Base-by-base conservation (phyloP, 495 filamentous ascomycete species). In the Annulohypoxylon stygium region DNA sequence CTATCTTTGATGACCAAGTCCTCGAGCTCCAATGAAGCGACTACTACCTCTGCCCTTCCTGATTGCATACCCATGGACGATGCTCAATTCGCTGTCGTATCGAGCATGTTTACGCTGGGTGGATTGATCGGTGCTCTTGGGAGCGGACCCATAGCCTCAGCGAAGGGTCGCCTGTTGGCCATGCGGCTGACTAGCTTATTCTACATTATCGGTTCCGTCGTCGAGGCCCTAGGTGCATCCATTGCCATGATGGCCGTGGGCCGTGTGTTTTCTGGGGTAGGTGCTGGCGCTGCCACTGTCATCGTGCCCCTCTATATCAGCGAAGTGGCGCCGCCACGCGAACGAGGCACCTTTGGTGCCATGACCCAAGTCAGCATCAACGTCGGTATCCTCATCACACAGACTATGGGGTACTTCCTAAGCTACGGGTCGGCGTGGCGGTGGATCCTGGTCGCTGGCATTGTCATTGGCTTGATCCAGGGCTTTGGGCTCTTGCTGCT, bases 281-380 rank as follows among this genome's bases (percentile, higher is more conserved):
- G 92, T 5, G 92, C 94, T 7, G 96, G 97, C 6, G 92, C 93
- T 5, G 88, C 93, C 7, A 92, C 94, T 8, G 96, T 98, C 23
- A 91, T 97, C n/a, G 93, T 96, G 0, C 96, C 96, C n/a, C 89
- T 98, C 34, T 98, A 95, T 81, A 92, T 99, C 66, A 93, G 93
- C 16, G 97, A 99, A 79, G 86, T 97, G 16, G 92, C 94, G 0
- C 96, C 95, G 14, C 92, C 92, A 0, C 81, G 82, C 3, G 87
- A 92, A 57, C 90, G 91, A 47, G 97, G 97, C 1, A 89, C 94
- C 65, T 97, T 97, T 76, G 96, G 97, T 7, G 90, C 92, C 14
- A 90, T 97, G 74, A 99, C 96, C 3, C 96, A 99, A 76, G 86
- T 99, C 70, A 94, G 93, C 83, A 93, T 95, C 78, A 98, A 98